Base-by-base conservation (phyloP, 352 stramenopile genomes). In the Phytopythium montanum region DNA sequence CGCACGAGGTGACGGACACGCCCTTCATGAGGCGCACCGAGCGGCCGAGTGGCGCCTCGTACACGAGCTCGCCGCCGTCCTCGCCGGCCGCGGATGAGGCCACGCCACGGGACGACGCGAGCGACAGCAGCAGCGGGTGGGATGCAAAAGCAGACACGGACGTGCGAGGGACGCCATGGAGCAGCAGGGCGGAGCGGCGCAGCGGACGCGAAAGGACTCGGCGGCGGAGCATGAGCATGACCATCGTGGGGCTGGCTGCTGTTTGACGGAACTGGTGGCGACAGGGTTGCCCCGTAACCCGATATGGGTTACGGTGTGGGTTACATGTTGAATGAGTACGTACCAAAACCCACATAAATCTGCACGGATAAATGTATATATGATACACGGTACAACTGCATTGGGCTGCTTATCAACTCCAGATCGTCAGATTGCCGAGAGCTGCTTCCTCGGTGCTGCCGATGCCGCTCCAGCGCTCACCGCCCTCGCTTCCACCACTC, bases 21-120 rank as follows among this genome's bases (percentile, higher is more conserved):
- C 78, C 81, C 68, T 95, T 95, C 83, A 93, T 95, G 31, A 93
- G 70, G 13, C 81, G 84, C 49, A 95, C 85, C 21, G 81, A 79
- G 50, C 81, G 81, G 8, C 76, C 67, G 76, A 94, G 90, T 8
- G 84, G 84, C 6, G 69, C 84, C 54, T 79, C 61, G 57, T 94
- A 94, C 55, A 92, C 76, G 2, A 85, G 60, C 18, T 66, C 33
- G 42, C 38, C 62, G 5, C 60, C 55, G 5, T 42, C 26, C 0
- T 33, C 48, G 39, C 33, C 19, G 8, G 26, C 14, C 16, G 16
- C 12, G 21, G 44, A 50, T 23, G n/a, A n/a, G n/a, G 44, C 44
- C 21, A 50, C 5, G 10, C 44, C 44, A 23, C 44, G 44, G 23
- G 12, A 50, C 18, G 48, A 3, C 29, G 26, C 6, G 48, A 13